Percentiles rank a stretch among this genome's conserved stretches.
These are phyloP conservation scores for Apiotrichum veenhuisii DNA, from an alignment of 1,284 basidiomycete species.

Conservation along the genomic window DNA sequence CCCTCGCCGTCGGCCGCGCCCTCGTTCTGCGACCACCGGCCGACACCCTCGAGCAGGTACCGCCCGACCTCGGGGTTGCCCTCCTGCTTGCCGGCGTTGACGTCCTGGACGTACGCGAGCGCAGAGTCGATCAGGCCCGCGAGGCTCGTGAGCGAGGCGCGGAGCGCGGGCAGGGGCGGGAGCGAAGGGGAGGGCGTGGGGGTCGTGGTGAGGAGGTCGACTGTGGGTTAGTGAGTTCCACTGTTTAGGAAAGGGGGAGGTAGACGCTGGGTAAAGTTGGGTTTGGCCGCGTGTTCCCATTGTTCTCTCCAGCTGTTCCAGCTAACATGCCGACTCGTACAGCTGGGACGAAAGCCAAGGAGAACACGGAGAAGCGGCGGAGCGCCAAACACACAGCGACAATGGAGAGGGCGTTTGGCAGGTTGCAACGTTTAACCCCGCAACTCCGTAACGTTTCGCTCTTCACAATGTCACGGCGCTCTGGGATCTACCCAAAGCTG, in stretches of 20 bases:
- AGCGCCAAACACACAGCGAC: too few relatives aligned
- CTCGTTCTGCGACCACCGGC: constrained; percentile 58
- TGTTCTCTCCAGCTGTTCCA: not conserved
- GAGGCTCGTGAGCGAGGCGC: constrained; percentile 50
- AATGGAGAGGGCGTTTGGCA: too few relatives aligned
- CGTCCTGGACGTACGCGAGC: constrained; percentile 78
- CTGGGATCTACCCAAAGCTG: too few relatives aligned
- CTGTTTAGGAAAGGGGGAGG: not conserved
- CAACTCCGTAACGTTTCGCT: too few relatives aligned
- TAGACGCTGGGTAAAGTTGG: not conserved
- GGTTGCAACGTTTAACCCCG: too few relatives aligned
- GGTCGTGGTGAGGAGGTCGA: constrained; percentile 64
- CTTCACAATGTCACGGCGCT: too few relatives aligned
- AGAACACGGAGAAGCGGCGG: too few relatives aligned
- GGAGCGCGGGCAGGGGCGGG: constrained; percentile 40
- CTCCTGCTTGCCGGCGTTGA: constrained; percentile 70
- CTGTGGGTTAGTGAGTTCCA: constrained; percentile 47
- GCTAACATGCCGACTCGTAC: too few relatives aligned
- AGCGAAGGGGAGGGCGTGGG: constrained; percentile 41
- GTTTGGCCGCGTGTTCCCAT: not conserved
- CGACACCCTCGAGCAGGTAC: constrained; percentile 88
- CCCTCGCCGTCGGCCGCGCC: constrained; percentile 34
- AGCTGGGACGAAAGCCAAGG: too few relatives aligned
- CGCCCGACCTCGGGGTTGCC: constrained; percentile 86
- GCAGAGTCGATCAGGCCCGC: constrained; percentile 56